Percentiles rank a stretch among this genome's conserved stretches.
phyloP scores from a whole-genome alignment of 2,329 filamentous ascomycete genomes.

The Hymenoscyphus fraxineus region DNA sequence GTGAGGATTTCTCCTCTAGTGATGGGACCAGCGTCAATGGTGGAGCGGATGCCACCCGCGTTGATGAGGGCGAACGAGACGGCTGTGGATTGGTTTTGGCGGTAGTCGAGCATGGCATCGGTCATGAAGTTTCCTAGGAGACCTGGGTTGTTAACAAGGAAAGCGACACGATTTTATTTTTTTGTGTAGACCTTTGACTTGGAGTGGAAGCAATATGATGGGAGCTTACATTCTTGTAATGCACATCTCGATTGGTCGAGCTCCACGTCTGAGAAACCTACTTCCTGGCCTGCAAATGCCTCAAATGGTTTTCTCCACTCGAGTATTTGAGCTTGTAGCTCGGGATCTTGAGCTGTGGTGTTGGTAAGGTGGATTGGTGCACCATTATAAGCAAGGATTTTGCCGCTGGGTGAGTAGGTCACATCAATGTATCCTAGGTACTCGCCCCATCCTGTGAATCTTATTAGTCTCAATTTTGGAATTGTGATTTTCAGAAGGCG shows the following conservation, averaged over 20 bases:
- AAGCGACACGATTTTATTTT: neutral
- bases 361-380: slow-evolving; percentile 63
- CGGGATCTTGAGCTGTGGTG: slow-evolving; percentile 52
- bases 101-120: slow-evolving; percentile 60
- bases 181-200: neutral
- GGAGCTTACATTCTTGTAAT: slow-evolving; percentile 47
- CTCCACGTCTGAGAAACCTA: slow-evolving; percentile 51
- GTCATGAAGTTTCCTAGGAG: slow-evolving; percentile 52
- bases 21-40: slow-evolving; percentile 57
- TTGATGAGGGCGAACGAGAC: slow-evolving; percentile 53
- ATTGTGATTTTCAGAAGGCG: neutral
- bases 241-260: slow-evolving; percentile 60
- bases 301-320: slow-evolving; percentile 60
- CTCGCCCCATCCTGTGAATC: slow-evolving; percentile 52
- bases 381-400: slow-evolving; percentile 59
- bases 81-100: slow-evolving; percentile 43
- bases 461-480: slow-evolving; percentile 4
- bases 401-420: slow-evolving; percentile 57
- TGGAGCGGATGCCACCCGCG: slow-evolving; percentile 60
- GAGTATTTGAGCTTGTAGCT: slow-evolving; percentile 54
- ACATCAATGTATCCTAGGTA: slow-evolving; percentile 66
- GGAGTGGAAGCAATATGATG: neutral
- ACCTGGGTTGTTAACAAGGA: slow-evolving; percentile 1
- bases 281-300: slow-evolving; percentile 52
- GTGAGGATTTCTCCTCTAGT: slow-evolving; percentile 62